A percentile compares a stretch with the other conserved stretches of the same genome.
phyloP scores from a whole-genome alignment of 2,329 filamentous ascomycete species.

The Aschersonia sp. region DNA sequence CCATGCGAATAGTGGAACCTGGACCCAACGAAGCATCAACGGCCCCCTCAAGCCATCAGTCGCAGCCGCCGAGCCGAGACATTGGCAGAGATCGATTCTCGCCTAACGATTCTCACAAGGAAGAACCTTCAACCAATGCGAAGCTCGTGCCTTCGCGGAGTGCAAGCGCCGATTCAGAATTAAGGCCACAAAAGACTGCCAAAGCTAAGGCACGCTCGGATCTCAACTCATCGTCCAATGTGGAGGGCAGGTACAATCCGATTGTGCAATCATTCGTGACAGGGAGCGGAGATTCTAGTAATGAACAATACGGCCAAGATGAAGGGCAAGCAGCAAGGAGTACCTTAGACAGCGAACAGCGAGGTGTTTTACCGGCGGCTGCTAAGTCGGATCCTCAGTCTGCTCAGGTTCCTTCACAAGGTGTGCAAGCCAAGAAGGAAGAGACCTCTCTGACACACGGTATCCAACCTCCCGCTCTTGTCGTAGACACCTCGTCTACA shows the following conservation, averaged over 20 bases:
- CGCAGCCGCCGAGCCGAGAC: constrained; percentile 10
- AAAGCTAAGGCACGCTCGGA: constrained; percentile 46
- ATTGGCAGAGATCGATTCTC: constrained; percentile 15
- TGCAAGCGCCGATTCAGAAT: constrained; percentile 23
- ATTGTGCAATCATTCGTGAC: constrained; percentile 11
- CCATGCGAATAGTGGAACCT: constrained; percentile 44
- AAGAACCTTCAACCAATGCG: constrained; percentile 17
- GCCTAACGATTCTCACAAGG: constrained; percentile 20
- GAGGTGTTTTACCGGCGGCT: too few relatives aligned
- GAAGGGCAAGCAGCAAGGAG: neutral
- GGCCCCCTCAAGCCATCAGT: constrained; percentile 12
- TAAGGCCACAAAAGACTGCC: constrained; percentile 34
- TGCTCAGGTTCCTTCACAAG: neutral
- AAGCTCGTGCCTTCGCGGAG: constrained; percentile 9
- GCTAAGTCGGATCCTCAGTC: neutral
- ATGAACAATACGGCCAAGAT: neutral
- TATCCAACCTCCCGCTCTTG: constrained; percentile 48
- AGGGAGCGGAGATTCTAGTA: neutral
- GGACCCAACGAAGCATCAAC: constrained; percentile 29
- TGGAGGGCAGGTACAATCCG: constrained; percentile 28
- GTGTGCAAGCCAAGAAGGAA: constrained; percentile 9
- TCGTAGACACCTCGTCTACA: constrained; percentile 57
- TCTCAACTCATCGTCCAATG: constrained; percentile 56
- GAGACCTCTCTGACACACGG: constrained; percentile 15
- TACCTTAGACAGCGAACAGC: neutral